Conservation (phyloP, 192 early-diverging fungal species). For the Podila verticillata region DNA sequence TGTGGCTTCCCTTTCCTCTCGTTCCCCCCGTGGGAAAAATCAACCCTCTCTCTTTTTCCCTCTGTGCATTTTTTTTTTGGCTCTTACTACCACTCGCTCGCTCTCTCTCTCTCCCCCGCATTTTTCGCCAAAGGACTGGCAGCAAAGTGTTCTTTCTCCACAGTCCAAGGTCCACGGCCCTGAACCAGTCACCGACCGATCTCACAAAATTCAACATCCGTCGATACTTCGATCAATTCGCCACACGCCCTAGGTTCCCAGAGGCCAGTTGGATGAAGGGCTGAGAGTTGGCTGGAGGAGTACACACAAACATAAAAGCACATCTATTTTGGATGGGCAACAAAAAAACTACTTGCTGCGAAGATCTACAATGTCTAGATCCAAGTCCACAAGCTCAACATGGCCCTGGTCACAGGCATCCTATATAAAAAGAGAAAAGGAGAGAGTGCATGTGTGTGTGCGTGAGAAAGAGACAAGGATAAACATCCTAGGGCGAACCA, state of each 20-base stretch:
- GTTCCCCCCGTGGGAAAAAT: constrained; percentile 4
- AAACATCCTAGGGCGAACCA: too few species aligned
- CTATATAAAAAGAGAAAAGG: not conserved
- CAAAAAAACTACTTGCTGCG: constrained; percentile 16
- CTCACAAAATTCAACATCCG: not conserved
- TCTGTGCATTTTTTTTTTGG: not conserved
- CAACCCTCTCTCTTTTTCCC: not conserved
- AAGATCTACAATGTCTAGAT: constrained; percentile 49
- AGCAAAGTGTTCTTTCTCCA: not conserved
- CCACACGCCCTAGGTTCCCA: too few species aligned
- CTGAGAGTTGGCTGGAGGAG: too few species aligned
- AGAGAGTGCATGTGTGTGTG: too few species aligned
- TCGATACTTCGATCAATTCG: not conserved
- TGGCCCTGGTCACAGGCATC: constrained; percentile 45
- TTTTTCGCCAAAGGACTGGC: not conserved
- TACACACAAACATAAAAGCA: too few species aligned
- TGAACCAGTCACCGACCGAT: not conserved
- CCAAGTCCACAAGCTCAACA: constrained; percentile 39
- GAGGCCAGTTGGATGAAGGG: too few species aligned
- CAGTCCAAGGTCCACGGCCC: not conserved
- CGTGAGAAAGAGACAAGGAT: too few species aligned
- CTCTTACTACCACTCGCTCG: not conserved
- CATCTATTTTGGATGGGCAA: too few species aligned
- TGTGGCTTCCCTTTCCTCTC: constrained; percentile 3
- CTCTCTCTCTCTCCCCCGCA: not conserved